Evolutionary conservation across 2,329 filamentous ascomycete genomes (phyloP), one percentile per base, ranked within the genome.

Genomic region (Penicillium sp.): DNA sequence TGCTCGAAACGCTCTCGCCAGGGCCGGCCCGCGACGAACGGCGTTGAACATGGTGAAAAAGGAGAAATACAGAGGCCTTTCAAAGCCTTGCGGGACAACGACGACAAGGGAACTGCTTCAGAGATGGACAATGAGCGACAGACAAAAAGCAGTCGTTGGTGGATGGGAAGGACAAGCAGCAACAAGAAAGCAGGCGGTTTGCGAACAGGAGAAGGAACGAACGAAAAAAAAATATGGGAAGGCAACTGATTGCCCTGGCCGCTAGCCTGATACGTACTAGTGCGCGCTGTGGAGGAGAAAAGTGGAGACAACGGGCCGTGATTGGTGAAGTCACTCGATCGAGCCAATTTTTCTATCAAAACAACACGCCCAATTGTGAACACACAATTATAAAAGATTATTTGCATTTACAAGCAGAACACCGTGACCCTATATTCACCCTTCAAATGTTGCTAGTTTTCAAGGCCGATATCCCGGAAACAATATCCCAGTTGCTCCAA

Each of bases 11-110:
- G 66, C 72, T 55, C 71, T 71, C 56, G 63, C 64, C 53, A 72
- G 68, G 62, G 68, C 68, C 55, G 69, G 71, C 51, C 58, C 58
- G 59, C 70, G 71, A 64, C 71, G 73, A 65, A 74, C 62, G 62
- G 67, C 67, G 64, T 67, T 65, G 61, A 74, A 65, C 73, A 76
- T 76, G 33, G 24, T 63, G 43, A 35, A 23, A 48, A 14, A 26
- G 26, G 20, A 18, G 24, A 33, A 33, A 46, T 30, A 23, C 20
- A 26, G 18, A 45, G 56, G 21, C 45, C 49, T 23, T 43, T 40
- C 21, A 51, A 52, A 47, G 55, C 45, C 35, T 48, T 14, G 20
- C 18, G 24, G 35, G 28, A 47, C 26, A 42, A 42, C n/a, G 14
- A 48, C 35, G 18, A 45, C 30, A 35, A 42, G 20, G 14, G 3